A percentile compares a stretch with the other conserved stretches of the same genome.
These are phyloP conservation scores for Ehretia macrophylla DNA, from an alignment of 257 asterid genomes.

Conservation along the genomic window DNA sequence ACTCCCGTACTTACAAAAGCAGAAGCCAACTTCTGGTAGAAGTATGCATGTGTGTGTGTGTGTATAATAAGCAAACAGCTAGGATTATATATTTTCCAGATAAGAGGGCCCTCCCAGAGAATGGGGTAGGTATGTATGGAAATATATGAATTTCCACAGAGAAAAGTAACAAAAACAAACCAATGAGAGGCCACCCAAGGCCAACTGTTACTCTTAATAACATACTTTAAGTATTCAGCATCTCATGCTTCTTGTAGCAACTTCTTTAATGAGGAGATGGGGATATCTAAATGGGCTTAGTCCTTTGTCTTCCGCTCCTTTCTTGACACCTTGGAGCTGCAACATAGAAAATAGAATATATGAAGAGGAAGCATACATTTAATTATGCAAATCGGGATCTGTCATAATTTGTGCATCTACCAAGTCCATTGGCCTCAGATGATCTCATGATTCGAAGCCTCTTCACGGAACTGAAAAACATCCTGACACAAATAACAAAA, in stretches of 20 bases:
- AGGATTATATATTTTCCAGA: slow-evolving; percentile 25
- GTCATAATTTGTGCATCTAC: slow-evolving; percentile 15
- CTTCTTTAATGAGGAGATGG: slow-evolving; percentile 2
- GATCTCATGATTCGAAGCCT: slow-evolving; percentile 76
- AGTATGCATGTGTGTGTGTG: slow-evolving; percentile 24
- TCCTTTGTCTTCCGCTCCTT: slow-evolving; percentile 27
- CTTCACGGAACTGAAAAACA: slow-evolving; percentile 69
- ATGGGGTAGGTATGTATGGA: slow-evolving; percentile 19
- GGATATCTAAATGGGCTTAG: slow-evolving; percentile 26
- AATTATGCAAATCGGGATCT: neutral
- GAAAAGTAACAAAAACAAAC: slow-evolving; percentile 27
- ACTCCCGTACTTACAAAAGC: slow-evolving; percentile 46
- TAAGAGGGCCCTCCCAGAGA: slow-evolving; percentile 26
- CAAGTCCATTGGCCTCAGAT: slow-evolving; percentile 70
- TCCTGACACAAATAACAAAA: slow-evolving; percentile 40
- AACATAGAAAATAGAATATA: slow-evolving; percentile 6
- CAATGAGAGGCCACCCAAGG: slow-evolving; percentile 20
- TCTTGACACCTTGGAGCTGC: slow-evolving; percentile 51
- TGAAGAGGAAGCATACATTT: neutral
- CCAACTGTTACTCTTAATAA: slow-evolving; percentile 5
- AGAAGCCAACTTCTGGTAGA: slow-evolving; percentile 26
- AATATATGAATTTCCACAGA: slow-evolving; percentile 5
- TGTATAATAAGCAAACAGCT: slow-evolving; percentile 16
- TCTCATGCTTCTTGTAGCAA: slow-evolving; percentile 19
- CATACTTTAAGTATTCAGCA: slow-evolving; percentile 21